phyloP scores from a whole-genome alignment of 257 asterid species.

The Capsicum baccatum region DNA sequence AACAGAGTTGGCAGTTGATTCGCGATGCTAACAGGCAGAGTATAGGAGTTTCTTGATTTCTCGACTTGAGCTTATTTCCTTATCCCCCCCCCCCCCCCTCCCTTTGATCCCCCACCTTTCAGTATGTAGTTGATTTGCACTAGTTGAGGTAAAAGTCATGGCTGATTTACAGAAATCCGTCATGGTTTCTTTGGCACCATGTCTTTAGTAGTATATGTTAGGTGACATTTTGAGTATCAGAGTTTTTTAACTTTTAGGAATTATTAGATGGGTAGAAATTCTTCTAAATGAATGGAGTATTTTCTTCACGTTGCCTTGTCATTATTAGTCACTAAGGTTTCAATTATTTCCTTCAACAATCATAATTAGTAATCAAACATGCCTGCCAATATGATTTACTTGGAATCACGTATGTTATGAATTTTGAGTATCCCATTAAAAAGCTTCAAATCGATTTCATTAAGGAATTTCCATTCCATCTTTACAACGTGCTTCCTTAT shows the following conservation, averaged over 20 bases:
- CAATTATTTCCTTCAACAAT: background rate
- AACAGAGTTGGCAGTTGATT: constrained; percentile 18
- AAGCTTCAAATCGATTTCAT: background rate
- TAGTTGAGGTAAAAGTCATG: constrained; percentile 13
- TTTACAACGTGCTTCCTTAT: background rate
- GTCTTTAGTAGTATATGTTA: constrained; percentile 8
- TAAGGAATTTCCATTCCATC: background rate
- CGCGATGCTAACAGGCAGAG: constrained; percentile 35
- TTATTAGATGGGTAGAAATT: background rate
- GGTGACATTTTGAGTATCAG: constrained; percentile 2
- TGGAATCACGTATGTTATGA: background rate
- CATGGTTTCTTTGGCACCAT: constrained; percentile 21
- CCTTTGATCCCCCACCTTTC: too few species aligned
- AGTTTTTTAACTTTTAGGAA: constrained; percentile 12
- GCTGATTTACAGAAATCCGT: constrained; percentile 21
- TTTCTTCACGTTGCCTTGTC: background rate
- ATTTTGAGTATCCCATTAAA: background rate
- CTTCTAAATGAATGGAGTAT: constrained; percentile 7
- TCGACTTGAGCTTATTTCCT: constrained; percentile 13
- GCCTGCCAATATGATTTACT: background rate
- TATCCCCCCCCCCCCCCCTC: background rate
- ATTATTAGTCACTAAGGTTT: background rate
- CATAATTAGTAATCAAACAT: background rate
- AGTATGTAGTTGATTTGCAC: constrained; percentile 20
- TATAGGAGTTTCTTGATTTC: constrained; percentile 31